phyloP scores from a whole-genome alignment of 2,329 filamentous ascomycete species.

The Calonectria crousiana region DNA sequence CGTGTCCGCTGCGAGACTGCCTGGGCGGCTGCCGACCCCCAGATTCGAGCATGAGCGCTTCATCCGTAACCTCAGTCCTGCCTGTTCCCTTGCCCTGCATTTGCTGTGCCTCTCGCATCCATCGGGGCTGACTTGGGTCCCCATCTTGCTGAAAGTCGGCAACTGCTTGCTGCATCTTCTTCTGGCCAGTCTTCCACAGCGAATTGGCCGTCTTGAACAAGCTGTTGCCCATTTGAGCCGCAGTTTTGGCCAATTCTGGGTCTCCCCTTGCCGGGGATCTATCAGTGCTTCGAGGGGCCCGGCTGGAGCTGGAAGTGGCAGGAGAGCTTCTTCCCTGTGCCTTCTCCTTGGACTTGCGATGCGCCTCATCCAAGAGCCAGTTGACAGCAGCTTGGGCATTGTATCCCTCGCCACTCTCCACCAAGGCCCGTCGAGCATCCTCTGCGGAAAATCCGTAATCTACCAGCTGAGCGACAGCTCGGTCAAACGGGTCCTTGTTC shows the following conservation, averaged over 20 bases:
- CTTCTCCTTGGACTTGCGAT: constrained; percentile 84
- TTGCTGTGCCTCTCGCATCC: constrained; percentile 85
- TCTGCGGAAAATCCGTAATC: constrained; percentile 95
- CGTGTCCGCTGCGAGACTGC: constrained; percentile 42
- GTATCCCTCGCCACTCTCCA: constrained; percentile 81
- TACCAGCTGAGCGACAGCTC: constrained; percentile 86
- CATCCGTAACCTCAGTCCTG: constrained; percentile 68
- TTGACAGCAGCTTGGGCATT: constrained; percentile 90
- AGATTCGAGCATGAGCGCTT: constrained; percentile 84
- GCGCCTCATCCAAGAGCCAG: constrained; percentile 91
- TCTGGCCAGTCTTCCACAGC: constrained; percentile 94
- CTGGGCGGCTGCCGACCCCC: constrained; percentile 62
- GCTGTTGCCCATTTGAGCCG: constrained; percentile 84
- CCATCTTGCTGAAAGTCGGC: constrained; percentile 81
- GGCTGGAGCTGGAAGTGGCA: constrained; percentile 49
- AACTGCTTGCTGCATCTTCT: constrained; percentile 91
- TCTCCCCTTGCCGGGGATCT: constrained; percentile 69
- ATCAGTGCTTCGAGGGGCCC: constrained; percentile 57
- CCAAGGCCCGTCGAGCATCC: constrained; percentile 83
- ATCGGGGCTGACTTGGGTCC: constrained; percentile 88
- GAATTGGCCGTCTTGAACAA: constrained; percentile 95
- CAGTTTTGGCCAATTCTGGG: constrained; percentile 82
- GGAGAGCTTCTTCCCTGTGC: constrained; percentile 64
- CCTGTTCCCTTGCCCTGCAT: constrained; percentile 53
- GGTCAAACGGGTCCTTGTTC: constrained; percentile 69